A percentile compares a stretch with the other conserved stretches of the same genome.
phyloP scores from a whole-genome alignment of 1,284 basidiomycete genomes.

The Tetrapyrgos nigripes region DNA sequence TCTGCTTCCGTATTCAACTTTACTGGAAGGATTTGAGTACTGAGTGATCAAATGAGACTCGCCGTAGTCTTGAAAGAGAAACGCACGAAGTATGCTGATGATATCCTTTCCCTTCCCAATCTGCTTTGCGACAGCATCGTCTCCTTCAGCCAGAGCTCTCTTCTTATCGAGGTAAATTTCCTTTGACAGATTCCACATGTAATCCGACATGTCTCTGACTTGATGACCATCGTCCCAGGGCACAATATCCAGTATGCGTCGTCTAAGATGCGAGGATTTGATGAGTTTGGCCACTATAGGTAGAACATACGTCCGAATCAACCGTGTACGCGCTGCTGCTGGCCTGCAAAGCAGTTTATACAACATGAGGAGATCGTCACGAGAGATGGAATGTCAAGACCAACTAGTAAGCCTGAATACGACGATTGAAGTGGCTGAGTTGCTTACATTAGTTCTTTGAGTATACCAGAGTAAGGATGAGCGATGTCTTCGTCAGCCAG shows the following conservation, averaged over 20 bases:
- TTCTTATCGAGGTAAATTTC: not conserved
- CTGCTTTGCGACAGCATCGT: not conserved
- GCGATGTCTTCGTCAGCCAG: slow-evolving; percentile 29
- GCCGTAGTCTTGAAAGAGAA: not conserved
- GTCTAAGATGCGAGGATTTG: slow-evolving; percentile 30
- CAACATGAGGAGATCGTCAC: not conserved
- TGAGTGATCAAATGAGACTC: not conserved
- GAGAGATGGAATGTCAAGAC: not conserved
- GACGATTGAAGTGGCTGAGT: not conserved
- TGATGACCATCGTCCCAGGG: slow-evolving; percentile 10
- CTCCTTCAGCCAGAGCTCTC: not conserved
- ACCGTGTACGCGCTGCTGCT: slow-evolving; percentile 14
- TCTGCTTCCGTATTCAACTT: slow-evolving; percentile 37
- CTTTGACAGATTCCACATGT: not conserved
- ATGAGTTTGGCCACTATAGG: slow-evolving; percentile 39
- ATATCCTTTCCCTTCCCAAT: not conserved
- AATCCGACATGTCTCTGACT: slow-evolving; percentile 2
- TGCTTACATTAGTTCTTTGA: slow-evolving; percentile 34
- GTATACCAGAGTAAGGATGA: slow-evolving; percentile 34
- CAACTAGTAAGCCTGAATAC: no score
- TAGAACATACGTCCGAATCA: slow-evolving; percentile 31
- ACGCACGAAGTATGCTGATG: not conserved
- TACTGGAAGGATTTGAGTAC: slow-evolving; percentile 25
- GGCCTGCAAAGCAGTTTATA: not conserved
- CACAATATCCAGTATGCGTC: not conserved